Evolutionary conservation across 2,329 filamentous ascomycete genomes (phyloP), one percentile per base, ranked within the genome.

Genomic region (Graphium sp.): DNA sequence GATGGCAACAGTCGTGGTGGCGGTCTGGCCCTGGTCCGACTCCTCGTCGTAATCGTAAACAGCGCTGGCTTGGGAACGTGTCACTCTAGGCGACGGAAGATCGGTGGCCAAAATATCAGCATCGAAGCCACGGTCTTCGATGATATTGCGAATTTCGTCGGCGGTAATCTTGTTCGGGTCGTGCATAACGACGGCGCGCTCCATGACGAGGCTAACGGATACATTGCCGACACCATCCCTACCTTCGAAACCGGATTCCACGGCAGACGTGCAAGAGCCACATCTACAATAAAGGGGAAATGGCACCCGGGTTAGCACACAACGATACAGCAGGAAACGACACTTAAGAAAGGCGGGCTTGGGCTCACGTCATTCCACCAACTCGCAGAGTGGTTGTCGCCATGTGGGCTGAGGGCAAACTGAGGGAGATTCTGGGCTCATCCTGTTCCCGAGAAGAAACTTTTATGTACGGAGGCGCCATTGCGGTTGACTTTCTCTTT

Each of bases 231-330:
- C 74, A 31, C 89, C 87, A 22, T 77, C 62, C 5, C 92, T 66
- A 39, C 68, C 71, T 43, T 82, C 78, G 56, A 98, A 92, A 39
- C 80, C 89, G 34, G 77, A 71, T 62, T 95, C 87, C 41, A 98
- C 77, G n/a, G 89, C 77, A 24, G 85, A 91, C 17, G 87, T 94
- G 50, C 89, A 98, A 41, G 87, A 78, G 46, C 87, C 85, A 56
- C 89, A 98, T 38, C 66, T 72, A 63, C 67, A 60, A 66, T 16
- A 60, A 66, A 21, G 18, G 23, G 15, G 14, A 10, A n/a, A 30
- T 10, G 17, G 18, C n/a, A 9, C 17, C 26, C 14, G 14, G 17
- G 7, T 9, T 12, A 18, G 4, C 10, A 11, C 19, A 32, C 22
- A 30, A 11, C 11, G 17, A 20, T 13, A 6, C 6, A 32, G 23